Conservation (phyloP, 177 flowering plant species). For the Tripterygium wilfordii region DNA sequence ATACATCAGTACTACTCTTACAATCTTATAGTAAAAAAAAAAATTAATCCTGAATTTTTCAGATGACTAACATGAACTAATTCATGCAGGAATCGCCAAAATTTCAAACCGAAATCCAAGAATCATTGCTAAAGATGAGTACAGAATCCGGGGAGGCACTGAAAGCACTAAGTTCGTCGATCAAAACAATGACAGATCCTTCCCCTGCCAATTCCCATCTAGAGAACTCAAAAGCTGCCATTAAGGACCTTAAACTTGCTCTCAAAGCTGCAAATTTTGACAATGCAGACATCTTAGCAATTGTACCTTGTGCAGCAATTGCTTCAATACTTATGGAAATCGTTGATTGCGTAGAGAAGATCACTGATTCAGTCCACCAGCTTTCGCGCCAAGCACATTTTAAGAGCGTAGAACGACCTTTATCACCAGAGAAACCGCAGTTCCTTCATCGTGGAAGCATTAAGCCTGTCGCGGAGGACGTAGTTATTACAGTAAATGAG, state of each 20-base stretch:
- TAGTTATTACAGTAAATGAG: constrained; percentile 15
- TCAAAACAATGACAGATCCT: constrained; percentile 36
- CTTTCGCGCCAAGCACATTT: constrained; percentile 35
- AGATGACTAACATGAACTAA: not conserved
- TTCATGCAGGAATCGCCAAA: constrained; percentile 24
- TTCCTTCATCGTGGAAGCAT: constrained; percentile 27
- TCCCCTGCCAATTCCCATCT: constrained; percentile 14
- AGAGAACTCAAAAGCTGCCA: constrained; percentile 29
- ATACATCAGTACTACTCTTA: not conserved
- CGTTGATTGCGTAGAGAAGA: constrained; percentile 23
- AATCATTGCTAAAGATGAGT: constrained; percentile 30
- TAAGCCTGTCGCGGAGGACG: too few species aligned
- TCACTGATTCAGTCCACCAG: constrained; percentile 27
- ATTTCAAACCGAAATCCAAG: constrained; percentile 21
- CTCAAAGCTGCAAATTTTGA: constrained; percentile 17
- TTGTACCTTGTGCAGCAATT: constrained; percentile 32
- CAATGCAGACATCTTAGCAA: constrained; percentile 21
- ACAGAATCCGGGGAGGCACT: constrained; percentile 39
- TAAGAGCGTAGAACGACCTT: constrained; percentile 16
- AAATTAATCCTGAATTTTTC: not conserved
- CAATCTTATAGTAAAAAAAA: too few species aligned
- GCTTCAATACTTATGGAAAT: constrained; percentile 38
- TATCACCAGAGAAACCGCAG: constrained; percentile 20
- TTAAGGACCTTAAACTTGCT: constrained; percentile 14
- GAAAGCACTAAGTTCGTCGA: constrained; percentile 29